Evolutionary conservation across 805 yeast genomes (phyloP).

Genomic region (Maudiozyma turicensis): DNA sequence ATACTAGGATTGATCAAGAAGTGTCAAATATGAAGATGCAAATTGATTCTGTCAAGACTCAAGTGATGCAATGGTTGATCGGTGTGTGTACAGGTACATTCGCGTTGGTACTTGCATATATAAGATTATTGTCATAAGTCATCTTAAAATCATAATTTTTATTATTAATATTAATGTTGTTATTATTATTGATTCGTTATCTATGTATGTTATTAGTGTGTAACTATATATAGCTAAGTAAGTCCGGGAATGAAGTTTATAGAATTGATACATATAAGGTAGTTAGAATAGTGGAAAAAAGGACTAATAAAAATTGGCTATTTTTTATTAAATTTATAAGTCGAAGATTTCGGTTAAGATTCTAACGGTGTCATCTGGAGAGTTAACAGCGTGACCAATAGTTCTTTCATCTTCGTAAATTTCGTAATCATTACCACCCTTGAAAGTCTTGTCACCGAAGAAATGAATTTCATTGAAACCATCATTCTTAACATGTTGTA

Average conservation of each 20-base stretch:
- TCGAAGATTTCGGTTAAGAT: slow-evolving; percentile 75
- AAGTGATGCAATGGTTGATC: slow-evolving; percentile 95
- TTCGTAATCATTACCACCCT: slow-evolving; percentile 98
- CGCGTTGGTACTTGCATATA: slow-evolving; percentile 86
- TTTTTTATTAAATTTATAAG: slow-evolving; percentile 12
- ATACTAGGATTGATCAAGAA: slow-evolving; percentile 91
- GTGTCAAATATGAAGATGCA: slow-evolving; percentile 91
- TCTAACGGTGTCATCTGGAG: slow-evolving; percentile 81
- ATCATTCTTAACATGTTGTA: slow-evolving; percentile 82
- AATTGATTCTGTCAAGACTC: slow-evolving; percentile 89
- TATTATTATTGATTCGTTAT: neutral
- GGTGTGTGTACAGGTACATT: slow-evolving; percentile 98
- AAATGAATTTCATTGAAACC: slow-evolving; percentile 85
- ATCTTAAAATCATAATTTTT: slow-evolving; percentile 16
- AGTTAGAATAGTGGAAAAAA: neutral
- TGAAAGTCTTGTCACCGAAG: slow-evolving; percentile 95
- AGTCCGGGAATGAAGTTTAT: too few relatives aligned
- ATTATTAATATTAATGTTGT: neutral
- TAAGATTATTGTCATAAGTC: slow-evolving; percentile 52
- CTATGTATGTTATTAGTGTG: neutral
- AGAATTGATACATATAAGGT: too few relatives aligned
- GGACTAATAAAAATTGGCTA: neutral
- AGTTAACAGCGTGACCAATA: slow-evolving; percentile 85
- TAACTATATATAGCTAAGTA: neutral
- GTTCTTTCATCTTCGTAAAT: slow-evolving; percentile 88